Evolutionary conservation across 371 early-diverging fungal species (phyloP), one percentile per base, ranked within the genome.

Genomic region (Mucor lusitanicus): DNA sequence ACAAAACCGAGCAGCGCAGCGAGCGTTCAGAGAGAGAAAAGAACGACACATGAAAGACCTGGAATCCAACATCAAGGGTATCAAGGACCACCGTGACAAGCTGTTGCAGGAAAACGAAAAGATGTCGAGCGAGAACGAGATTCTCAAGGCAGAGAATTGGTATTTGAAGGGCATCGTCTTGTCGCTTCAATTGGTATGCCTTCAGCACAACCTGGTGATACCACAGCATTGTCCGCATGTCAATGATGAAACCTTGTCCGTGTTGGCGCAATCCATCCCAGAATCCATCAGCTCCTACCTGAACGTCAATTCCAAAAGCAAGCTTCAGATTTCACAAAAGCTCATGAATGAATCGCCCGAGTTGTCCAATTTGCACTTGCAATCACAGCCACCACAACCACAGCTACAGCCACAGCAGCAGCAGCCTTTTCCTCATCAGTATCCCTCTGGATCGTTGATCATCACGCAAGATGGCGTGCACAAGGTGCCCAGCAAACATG

Each of bases 11-110:
- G 92, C 91, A 6, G 93, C 93, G 0, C 93, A 92, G 70, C 77
- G 92, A 15, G 92, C 92, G 66, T 92, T 92, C 68, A 81, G 92
- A n/a, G 91, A 92, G 72, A 86, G 92, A 63, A 91, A 90, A 76
- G 90, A 92, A 69, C 72, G 85, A 23, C 88, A 92, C 63, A 70
- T 92, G 23, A 73, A 80, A 42, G 81, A 87, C 6, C 77, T 92
- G 7, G 92, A 92, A 70, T 77, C 69, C 33, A 80, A 82, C 6
- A 87, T 92, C 61, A 76, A 81, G 56, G 79, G 77, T 13, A 78
- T 92, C 27, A 77, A 83, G 28, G 86, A 88, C 42, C 82, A 75
- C 48, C 79, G 84, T n/a, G 71, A 76, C 42, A 75, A 73, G 59
- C 67, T 82, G 25, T 65, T 78, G 44, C 62, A 72, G 8, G 63